Evolutionary conservation across 164 flowering plant species (phyloP), one percentile per base, ranked within the genome.

Genomic region (Tinospora cordifolia): DNA sequence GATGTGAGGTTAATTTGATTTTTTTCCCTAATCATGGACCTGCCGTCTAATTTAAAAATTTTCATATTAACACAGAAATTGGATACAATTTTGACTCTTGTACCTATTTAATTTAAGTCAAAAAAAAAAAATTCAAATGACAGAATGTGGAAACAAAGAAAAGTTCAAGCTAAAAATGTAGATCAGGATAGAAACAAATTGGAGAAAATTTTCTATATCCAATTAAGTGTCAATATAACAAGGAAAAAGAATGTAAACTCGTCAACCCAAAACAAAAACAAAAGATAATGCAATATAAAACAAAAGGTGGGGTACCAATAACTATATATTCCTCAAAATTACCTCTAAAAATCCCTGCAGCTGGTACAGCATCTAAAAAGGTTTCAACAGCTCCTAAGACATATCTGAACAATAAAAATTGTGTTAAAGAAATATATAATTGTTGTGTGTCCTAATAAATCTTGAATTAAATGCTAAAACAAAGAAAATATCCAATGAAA

Each of bases 311-410:
- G 22, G 10, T 15, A 70, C 47, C 36, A 65, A 60, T 36, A 41
- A 66, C 40, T 60, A 3, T 59, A 64, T 68, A 46, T 59, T 39
- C 19, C 73, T 44, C 25, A 34, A 75, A 6, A 51, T 74, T 82
- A 95, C 99, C 98, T 86, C 77, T 84, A 76, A 95, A 92, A 70
- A 95, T 86, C 22, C 94, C 98, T 75, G 99, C 99, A 78, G 77
- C 75, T 63, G 99, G 99, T 51, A 95, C 87, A 67, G 99, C 99
- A 81, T 84, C 86, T 70, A 95, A 78, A 72, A 95, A 92, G 62
- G 98, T 95, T 79, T 92, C 99, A 22, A 95, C 94, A 77, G 99
- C 99, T 86, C 98, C 99, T 87, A 95, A 82, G 41, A 95, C 98
- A 81, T 95, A 95, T n/a, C 99, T 95, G 80, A 66, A 76, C 66